Evolutionary conservation across 768 basidiomycete genomes (phyloP), one percentile per base, ranked within the genome.

Genomic region (Galerina sulciceps): DNA sequence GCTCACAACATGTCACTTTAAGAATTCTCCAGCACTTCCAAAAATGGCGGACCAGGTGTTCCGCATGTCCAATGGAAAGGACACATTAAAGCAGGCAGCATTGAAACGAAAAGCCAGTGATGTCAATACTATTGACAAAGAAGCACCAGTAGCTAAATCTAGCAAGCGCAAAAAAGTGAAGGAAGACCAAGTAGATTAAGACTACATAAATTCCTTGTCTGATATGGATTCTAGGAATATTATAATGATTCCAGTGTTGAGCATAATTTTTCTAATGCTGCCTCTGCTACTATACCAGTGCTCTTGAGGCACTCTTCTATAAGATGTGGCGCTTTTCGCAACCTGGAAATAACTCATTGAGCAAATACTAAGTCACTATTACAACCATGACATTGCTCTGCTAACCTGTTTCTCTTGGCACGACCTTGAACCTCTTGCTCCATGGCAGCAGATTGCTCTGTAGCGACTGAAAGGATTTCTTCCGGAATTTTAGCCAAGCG

Each of bases 401-500:
- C 77, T 55, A 47, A 86, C 88, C 73, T 81, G 55, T 85, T 88
- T 45, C 75, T 73, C 64, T 64, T 78, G 47, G 76, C 76, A 17
- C 86, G 80, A 49, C 75, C 71, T 64, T 83, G 76, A 22, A 89
- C 84, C 50, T 78, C 72, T 11, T 62, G 63, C 67, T 85, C 84
- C 77, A 94, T 82, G 17, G 73, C 70, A 15, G 79, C 73, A 1
- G 91, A 85, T 35, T 79, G 77, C 55, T 77, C 69, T 1, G 81
- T 70, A 14, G 96, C 96, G 6, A 79, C 71, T 6, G 74, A 71
- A 3, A 98, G 78, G 8, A 99, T 80, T 1, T 71, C 60, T 62
- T 90, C 87, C 0, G 93, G 90, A 35, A 99, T 70, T 9, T 89
- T 90, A 0, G 96, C 96, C 22, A 98, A 81, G 43, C 93, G 84